Conservation (phyloP, 1,284 basidiomycete genomes). For the Boletus austroedulis region DNA sequence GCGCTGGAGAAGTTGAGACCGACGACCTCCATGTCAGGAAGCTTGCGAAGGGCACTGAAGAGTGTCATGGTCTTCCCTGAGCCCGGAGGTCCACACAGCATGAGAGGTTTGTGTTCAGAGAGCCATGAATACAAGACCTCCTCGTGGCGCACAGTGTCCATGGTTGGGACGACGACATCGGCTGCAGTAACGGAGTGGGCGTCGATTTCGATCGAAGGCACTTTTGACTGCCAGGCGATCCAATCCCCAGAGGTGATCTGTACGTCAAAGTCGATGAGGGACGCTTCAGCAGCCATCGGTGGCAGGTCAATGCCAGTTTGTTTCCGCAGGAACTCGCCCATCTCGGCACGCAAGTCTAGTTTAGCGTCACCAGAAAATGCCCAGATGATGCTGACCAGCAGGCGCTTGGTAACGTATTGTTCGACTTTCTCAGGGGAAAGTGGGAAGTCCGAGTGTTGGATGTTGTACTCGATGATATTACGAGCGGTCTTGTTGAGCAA, state of each 20-base stretch:
- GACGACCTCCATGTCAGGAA: slow-evolving; percentile 98
- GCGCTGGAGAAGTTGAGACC: slow-evolving; percentile 99
- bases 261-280: slow-evolving; percentile 95
- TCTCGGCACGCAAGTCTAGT: slow-evolving; percentile 82
- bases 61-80: slow-evolving; percentile 99
- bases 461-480: slow-evolving; percentile 93
- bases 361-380: slow-evolving; percentile 97
- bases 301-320: slow-evolving; percentile 92
- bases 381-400: slow-evolving; percentile 94
- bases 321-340: slow-evolving; percentile 86
- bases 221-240: slow-evolving; percentile 88
- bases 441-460: slow-evolving; percentile 94
- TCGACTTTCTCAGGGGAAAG: slow-evolving; percentile 81
- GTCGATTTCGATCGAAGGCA: slow-evolving; percentile 96
- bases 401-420: slow-evolving; percentile 87
- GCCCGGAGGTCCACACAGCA: slow-evolving; percentile 98
- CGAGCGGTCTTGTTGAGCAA: slow-evolving; percentile 95
- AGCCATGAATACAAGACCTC: slow-evolving; percentile 99
- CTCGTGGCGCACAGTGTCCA: slow-evolving; percentile 98
- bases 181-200: slow-evolving; percentile 93
- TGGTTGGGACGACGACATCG: slow-evolving; percentile 96
- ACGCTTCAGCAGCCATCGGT: slow-evolving; percentile 66
- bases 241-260: slow-evolving; percentile 85
- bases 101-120: slow-evolving; percentile 97
- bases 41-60: slow-evolving; percentile 96